Conservation (phyloP, 768 basidiomycete genomes). For the Asterophora parasitica region DNA sequence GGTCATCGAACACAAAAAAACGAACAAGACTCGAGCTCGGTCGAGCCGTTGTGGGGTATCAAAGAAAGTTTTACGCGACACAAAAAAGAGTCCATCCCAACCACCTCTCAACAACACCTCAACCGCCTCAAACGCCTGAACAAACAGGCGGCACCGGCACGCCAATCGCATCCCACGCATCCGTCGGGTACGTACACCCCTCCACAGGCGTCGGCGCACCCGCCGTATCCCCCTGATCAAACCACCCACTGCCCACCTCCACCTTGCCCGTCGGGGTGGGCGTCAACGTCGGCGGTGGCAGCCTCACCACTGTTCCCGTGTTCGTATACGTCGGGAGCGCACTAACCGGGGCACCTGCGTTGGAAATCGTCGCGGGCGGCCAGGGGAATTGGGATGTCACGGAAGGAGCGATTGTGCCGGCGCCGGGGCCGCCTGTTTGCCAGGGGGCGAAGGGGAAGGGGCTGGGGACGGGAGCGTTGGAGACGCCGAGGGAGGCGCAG, state of each 20-base stretch:
- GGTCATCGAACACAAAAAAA: no score
- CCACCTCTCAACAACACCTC: no score
- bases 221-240: slow-evolving; percentile 42
- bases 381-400: slow-evolving; percentile 41
- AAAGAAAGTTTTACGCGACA: no score
- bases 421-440: slow-evolving; percentile 63
- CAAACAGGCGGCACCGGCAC: slow-evolving; percentile 28
- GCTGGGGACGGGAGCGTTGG: no score
- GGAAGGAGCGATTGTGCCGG: slow-evolving; percentile 46
- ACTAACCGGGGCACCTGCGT: slow-evolving; percentile 30
- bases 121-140: no score
- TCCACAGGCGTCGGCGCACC: slow-evolving; percentile 42
- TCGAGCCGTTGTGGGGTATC: no score
- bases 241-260: slow-evolving; percentile 51
- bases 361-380: slow-evolving; percentile 56
- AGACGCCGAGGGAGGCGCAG: slow-evolving; percentile 53
- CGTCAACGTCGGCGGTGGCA: slow-evolving; percentile 41
- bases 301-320: slow-evolving; percentile 57
- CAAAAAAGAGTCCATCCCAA: no score
- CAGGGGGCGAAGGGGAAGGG: slow-evolving; percentile 58
- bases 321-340: slow-evolving; percentile 62
- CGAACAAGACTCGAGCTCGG: background rate
- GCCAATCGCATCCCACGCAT: slow-evolving; percentile 36
- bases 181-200: slow-evolving; percentile 56
- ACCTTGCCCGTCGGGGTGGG: slow-evolving; percentile 34